Percentiles rank a stretch among this genome's conserved stretches.
Evolutionary conservation across 1,139 yeast species (phyloP).

Genomic region (Pichia cactophila): DNA sequence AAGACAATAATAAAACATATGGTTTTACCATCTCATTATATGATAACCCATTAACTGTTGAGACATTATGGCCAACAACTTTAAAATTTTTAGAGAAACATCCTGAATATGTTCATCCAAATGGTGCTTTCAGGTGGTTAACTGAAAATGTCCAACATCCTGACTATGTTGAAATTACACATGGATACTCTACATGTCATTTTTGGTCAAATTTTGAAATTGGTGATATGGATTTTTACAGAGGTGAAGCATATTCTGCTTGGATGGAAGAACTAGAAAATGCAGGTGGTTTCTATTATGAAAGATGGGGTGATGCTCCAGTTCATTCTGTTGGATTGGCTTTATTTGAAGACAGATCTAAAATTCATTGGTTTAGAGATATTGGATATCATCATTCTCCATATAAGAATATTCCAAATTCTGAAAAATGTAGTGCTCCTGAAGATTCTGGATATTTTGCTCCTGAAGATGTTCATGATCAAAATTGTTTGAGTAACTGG

Average conservation of each 20-base stretch:
- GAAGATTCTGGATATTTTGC: slow-evolving; percentile 39
- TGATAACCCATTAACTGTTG: slow-evolving; percentile 40
- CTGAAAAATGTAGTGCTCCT: slow-evolving; percentile 32
- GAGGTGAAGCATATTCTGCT: slow-evolving; percentile 52
- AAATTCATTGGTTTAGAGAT: slow-evolving; percentile 83
- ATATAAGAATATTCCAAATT: slow-evolving; percentile 43
- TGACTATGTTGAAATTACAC: slow-evolving; percentile 32
- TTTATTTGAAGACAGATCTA: slow-evolving; percentile 55
- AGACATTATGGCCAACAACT: slow-evolving; percentile 47
- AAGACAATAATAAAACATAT: slow-evolving; percentile 40
- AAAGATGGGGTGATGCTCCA: slow-evolving; percentile 96
- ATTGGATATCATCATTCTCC: slow-evolving; percentile 81
- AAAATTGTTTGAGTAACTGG: slow-evolving; percentile 74
- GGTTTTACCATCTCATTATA: slow-evolving; percentile 47
- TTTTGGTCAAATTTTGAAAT: slow-evolving; percentile 95
- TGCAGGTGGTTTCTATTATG: slow-evolving; percentile 77
- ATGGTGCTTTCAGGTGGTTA: slow-evolving; percentile 49
- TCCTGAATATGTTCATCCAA: slow-evolving; percentile 39
- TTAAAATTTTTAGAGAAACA: slow-evolving; percentile 39
- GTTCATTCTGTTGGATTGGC: slow-evolving; percentile 81
- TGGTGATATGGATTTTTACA: slow-evolving; percentile 70
- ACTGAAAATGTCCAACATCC: slow-evolving; percentile 45
- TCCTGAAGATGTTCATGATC: slow-evolving; percentile 42
- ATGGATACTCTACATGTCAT: slow-evolving; percentile 62
- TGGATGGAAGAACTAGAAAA: slow-evolving; percentile 62